Base-by-base conservation (phyloP, 1,284 basidiomycete genomes). In the Ustilago hordei region DNA sequence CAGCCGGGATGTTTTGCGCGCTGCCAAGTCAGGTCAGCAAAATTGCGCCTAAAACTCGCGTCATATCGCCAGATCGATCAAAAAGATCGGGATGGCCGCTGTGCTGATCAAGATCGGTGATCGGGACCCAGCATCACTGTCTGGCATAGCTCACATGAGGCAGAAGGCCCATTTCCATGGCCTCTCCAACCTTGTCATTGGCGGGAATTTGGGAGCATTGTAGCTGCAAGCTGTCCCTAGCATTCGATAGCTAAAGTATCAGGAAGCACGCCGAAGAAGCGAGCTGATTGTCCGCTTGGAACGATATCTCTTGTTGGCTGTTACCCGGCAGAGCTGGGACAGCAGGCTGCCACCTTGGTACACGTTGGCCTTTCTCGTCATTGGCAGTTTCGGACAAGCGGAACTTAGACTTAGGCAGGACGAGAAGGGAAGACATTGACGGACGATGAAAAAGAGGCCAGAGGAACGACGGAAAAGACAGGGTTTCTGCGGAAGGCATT, bases 1-100 rank as follows among this genome's bases (percentile, higher is more conserved):
- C 23, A 31, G 31, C 19, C 23, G 28, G 38, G 32, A 17, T 57
- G 35, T 32, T 56, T 55, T 32, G 32, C 19, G 32, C 13, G 17
- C 34, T 55, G 28, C 28, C 32, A 43, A 53, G 55, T 58, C 55
- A 64, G 55, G 63, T 64, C 55, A 64, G 63, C 63, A 64, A 48
- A 55, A 15, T 31, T 15, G 39, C 23, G 36, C 38, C 34, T 35
- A 36, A 48, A 47, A 36, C 48, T n/a, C 8, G 43, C 48, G 48
- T 15, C 48, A 12, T 54, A 43, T 50, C 36, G 48, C 31, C 63
- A 64, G 63, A 64, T 64, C 63, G 58, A 48, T 43, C 17, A 8
- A 7, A 17, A 12, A 3, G 17, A 48, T 56, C 41, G 23, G 43
- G 50, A 54, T 61, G 41, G 34, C 43, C 3, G 23, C n/a, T 8